Evolutionary conservation across 1,284 basidiomycete species (phyloP).

Genomic region (Sanguinoderma infundibulare): DNA sequence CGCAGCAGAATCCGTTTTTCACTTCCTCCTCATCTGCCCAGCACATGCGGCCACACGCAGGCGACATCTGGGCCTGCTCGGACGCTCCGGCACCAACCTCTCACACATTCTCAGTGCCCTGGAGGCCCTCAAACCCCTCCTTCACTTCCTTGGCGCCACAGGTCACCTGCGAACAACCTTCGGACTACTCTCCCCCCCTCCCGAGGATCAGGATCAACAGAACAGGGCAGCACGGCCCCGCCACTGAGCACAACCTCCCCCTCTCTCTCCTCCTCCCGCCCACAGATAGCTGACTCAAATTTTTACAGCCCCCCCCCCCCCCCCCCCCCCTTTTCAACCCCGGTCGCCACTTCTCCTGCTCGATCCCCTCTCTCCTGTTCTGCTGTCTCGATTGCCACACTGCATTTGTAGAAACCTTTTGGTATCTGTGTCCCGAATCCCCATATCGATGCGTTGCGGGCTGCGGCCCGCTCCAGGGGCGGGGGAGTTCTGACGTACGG

Average conservation of each 20-base stretch:
- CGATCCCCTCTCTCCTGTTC: background rate
- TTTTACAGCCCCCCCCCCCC: no score
- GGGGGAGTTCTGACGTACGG: slow-evolving; percentile 4
- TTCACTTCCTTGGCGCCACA: slow-evolving; percentile 6
- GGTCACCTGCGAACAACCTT: background rate
- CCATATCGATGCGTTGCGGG: background rate
- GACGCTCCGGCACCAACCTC: background rate
- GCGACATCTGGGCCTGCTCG: slow-evolving; percentile 1
- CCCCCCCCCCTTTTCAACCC: no score
- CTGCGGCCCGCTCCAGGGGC: background rate
- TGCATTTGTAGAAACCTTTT: background rate
- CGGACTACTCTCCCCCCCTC: no score
- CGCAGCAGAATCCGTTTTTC: slow-evolving; percentile 28
- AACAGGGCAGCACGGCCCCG: background rate
- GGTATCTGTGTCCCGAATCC: background rate
- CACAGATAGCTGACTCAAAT: no score
- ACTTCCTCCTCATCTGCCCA: slow-evolving; percentile 33
- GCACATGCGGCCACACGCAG: slow-evolving; percentile 2
- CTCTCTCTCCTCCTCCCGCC: no score
- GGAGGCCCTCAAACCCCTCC: background rate
- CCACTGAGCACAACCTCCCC: no score
- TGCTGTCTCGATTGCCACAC: no score
- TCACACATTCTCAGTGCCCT: background rate
- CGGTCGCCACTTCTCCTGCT: background rate
- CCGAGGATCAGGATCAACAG: background rate